Evolutionary conservation across 1,284 basidiomycete species (phyloP).

Genomic region (Sporisorium iseilematis-ciliati): DNA sequence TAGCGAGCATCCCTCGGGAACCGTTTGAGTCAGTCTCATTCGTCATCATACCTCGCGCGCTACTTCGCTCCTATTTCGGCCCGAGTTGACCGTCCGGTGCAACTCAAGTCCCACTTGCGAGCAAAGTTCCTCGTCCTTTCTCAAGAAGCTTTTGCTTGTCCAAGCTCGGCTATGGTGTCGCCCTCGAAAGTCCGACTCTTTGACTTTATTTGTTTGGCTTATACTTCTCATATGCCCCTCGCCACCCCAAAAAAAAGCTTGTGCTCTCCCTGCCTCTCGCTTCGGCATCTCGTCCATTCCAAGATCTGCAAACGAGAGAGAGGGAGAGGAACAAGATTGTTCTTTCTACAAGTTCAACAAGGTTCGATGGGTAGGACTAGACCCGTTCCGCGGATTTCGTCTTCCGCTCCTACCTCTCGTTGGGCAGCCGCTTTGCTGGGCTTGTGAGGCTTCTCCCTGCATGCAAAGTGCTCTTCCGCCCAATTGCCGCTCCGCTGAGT

Average conservation of each 20-base stretch:
- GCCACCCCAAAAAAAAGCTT: slow-evolving; percentile 4
- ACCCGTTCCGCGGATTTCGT: slow-evolving; percentile 1
- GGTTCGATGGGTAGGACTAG: slow-evolving; percentile 17
- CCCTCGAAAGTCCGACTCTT: slow-evolving; percentile 21
- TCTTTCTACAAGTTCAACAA: slow-evolving; percentile 11
- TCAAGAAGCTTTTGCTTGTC: slow-evolving; percentile 14
- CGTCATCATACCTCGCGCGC: not conserved
- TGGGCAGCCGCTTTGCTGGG: slow-evolving; percentile 1
- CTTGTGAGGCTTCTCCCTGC: not conserved
- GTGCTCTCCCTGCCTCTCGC: not conserved
- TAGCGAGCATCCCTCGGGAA: not conserved
- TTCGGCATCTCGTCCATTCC: slow-evolving; percentile 12
- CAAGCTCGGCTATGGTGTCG: slow-evolving; percentile 17
- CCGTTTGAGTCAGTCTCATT: not conserved
- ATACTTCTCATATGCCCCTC: not conserved
- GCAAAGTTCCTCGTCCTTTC: slow-evolving; percentile 35
- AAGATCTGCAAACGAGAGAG: not conserved
- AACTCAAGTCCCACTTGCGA: not conserved
- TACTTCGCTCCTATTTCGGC: slow-evolving; percentile 7
- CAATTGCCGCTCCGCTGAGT: slow-evolving; percentile 11
- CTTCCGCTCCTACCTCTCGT: not conserved
- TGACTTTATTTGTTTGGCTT: slow-evolving; percentile 5
- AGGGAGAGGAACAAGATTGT: not conserved
- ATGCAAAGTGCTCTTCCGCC: slow-evolving; percentile 4
- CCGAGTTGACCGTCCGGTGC: slow-evolving; percentile 11